Conservation (phyloP, 345 rosid species). For the Litchi chinensis region DNA sequence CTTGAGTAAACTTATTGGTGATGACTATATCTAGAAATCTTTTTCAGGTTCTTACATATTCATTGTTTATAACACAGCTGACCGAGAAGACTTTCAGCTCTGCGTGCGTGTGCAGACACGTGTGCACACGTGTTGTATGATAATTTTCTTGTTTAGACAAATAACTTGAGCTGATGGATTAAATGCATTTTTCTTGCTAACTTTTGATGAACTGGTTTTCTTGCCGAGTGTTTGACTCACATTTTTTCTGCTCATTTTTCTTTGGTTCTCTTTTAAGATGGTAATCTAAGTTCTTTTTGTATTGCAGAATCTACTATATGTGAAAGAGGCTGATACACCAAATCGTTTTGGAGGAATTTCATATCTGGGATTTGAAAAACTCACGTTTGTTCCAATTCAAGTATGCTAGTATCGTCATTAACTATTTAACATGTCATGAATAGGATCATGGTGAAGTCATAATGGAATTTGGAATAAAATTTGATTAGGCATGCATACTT, state of each 20-base stretch:
- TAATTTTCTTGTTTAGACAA: neutral
- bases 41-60: too few species aligned
- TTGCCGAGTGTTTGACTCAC: neutral
- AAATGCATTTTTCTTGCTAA: neutral
- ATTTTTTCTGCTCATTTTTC: neutral
- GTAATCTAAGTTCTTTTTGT: neutral
- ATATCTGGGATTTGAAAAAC: constrained; percentile 86
- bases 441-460: neutral
- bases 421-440: neutral
- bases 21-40: too few species aligned
- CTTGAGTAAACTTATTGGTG: too few species aligned
- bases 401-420: constrained; percentile 33
- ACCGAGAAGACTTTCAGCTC: neutral
- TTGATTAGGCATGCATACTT: neutral
- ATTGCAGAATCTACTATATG: constrained; percentile 79
- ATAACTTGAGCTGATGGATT: neutral
- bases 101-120: neutral
- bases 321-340: constrained; percentile 70
- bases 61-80: too few species aligned
- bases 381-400: constrained; percentile 92
- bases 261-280: constrained; percentile 1
- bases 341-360: constrained; percentile 78
- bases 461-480: neutral
- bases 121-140: neutral
- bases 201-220: neutral